Base-by-base conservation (phyloP, 805 yeast genomes). In the Lipomyces lipofer region DNA sequence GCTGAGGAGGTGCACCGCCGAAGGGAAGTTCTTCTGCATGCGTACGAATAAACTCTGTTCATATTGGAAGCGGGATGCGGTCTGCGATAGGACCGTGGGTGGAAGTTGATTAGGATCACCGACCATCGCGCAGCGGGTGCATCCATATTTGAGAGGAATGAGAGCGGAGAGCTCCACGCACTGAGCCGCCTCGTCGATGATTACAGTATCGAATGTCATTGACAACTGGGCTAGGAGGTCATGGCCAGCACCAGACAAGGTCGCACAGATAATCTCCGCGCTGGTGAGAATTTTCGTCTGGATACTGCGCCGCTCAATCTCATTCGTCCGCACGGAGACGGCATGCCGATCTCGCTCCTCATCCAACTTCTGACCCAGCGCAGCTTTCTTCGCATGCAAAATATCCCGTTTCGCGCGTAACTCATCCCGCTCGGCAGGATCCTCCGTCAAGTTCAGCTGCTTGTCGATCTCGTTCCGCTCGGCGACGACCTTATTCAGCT, bases 101-200 rank as follows among this genome's bases (percentile, higher is more conserved):
- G 99, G 99, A 59, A 94, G 77, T 72, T 94, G 99, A 68, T 94
- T 91, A 1, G 98, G 98, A 73, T 94, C 99, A 69, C 99, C 99
- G 43, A 94, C 99, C 95, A 94, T 86, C 46, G 94, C 85, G 73
- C 98, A 92, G 51, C 83, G 82, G 56, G 78, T 83, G 64, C 95
- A 87, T 1, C 98, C 98, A 68, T 91, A 94, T 65, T 95, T 76
- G 60, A 94, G 74, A 0, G 99, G 99, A 64, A 92, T 92, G 24
- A 94, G 79, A 0, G 95, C 87, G 6, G 97, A 88, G 32, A 92
- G 68, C 67, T 92, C 99, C 36, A 94, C 91, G 81, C 96, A 86
- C 70, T 92, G 99, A 63, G 97, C 95, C 1, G 99, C 99, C 70
- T 92, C 99, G 73, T 92, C 99, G 57, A 92, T 85, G 47, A 92